These are phyloP conservation scores for Penicillium decumbens DNA, from an alignment of 2,329 filamentous ascomycete genomes.

Conservation along the genomic window DNA sequence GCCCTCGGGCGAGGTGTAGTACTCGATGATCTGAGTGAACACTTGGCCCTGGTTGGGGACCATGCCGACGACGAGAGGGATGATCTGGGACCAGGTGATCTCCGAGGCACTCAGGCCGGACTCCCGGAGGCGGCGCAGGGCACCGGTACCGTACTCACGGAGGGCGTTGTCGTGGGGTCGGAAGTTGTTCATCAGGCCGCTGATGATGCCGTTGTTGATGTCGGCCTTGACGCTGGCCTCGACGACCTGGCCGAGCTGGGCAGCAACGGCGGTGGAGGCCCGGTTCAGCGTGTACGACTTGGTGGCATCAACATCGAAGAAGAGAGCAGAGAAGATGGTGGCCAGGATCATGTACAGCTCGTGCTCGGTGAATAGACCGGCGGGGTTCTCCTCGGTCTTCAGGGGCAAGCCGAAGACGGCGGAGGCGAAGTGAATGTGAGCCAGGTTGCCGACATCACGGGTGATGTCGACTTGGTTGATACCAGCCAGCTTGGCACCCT, in stretches of 20 bases:
- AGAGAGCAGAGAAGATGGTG: constrained; percentile 61
- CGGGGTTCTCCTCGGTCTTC: constrained; percentile 50
- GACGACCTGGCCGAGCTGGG: constrained; percentile 58
- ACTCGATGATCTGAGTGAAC: constrained; percentile 69
- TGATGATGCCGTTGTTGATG: constrained; percentile 53
- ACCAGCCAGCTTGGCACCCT: constrained; percentile 60
- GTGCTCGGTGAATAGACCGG: constrained; percentile 53
- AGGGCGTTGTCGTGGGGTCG: constrained; percentile 54
- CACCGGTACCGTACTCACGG: constrained; percentile 59
- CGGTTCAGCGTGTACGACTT: constrained; percentile 63
- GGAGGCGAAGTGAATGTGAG: constrained; percentile 53
- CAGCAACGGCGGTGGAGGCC: constrained; percentile 53
- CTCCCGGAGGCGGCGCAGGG: constrained; percentile 63
- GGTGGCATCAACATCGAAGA: constrained; percentile 61
- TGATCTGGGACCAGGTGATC: constrained; percentile 65
- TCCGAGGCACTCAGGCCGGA: constrained; percentile 59
- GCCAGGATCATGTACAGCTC: constrained; percentile 59
- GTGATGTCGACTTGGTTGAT: constrained; percentile 66
- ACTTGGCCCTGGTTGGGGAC: constrained; percentile 68
- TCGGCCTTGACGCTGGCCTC: constrained; percentile 62
- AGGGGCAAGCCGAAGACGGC: constrained; percentile 53
- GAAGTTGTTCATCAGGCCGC: constrained; percentile 47
- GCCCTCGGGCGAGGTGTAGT: constrained; percentile 60
- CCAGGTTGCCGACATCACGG: constrained; percentile 53
- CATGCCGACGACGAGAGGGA: constrained; percentile 63